Evolutionary conservation across 2,329 filamentous ascomycete genomes (phyloP).

Genomic region (Chaetomium sp.): DNA sequence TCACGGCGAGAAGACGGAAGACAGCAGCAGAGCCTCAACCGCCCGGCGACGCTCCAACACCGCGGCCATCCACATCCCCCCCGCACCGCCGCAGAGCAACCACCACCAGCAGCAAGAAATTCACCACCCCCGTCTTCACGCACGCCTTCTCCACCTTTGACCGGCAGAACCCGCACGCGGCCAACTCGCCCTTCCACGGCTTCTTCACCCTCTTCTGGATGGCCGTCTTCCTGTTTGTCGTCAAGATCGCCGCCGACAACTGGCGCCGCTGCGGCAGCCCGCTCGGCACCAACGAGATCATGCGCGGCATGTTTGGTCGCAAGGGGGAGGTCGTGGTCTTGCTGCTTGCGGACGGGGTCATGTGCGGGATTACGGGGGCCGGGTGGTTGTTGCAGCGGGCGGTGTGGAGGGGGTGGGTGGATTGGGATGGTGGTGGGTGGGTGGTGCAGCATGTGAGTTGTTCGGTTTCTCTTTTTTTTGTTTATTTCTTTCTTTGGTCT

Average conservation of each 20-base stretch:
- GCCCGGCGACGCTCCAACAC: neutral
- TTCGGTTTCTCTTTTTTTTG: slow-evolving; percentile 6
- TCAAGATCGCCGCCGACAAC: slow-evolving; percentile 68
- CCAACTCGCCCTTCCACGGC: slow-evolving; percentile 72
- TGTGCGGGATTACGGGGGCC: slow-evolving; percentile 67
- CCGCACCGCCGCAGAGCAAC: neutral
- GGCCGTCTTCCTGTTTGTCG: slow-evolving; percentile 64
- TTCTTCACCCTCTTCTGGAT: slow-evolving; percentile 83
- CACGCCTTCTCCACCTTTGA: slow-evolving; percentile 75
- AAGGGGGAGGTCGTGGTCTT: slow-evolving; percentile 53
- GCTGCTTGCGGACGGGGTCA: slow-evolving; percentile 65
- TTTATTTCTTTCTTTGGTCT: neutral
- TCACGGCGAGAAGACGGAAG: slow-evolving; percentile 3
- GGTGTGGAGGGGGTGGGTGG: slow-evolving; percentile 55
- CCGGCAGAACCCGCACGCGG: slow-evolving; percentile 64
- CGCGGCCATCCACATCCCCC: neutral
- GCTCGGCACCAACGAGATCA: slow-evolving; percentile 71
- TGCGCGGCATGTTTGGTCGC: slow-evolving; percentile 63
- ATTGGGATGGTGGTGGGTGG: slow-evolving; percentile 72
- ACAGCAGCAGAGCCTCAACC: neutral
- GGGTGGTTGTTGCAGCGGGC: slow-evolving; percentile 68
- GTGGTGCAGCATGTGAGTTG: slow-evolving; percentile 66
- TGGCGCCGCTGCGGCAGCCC: slow-evolving; percentile 69
- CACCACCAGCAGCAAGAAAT: slow-evolving; percentile 34
- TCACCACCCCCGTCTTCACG: slow-evolving; percentile 67